Base-by-base conservation (phyloP, 2,329 filamentous ascomycete species). In the Chaetomium sp. region DNA sequence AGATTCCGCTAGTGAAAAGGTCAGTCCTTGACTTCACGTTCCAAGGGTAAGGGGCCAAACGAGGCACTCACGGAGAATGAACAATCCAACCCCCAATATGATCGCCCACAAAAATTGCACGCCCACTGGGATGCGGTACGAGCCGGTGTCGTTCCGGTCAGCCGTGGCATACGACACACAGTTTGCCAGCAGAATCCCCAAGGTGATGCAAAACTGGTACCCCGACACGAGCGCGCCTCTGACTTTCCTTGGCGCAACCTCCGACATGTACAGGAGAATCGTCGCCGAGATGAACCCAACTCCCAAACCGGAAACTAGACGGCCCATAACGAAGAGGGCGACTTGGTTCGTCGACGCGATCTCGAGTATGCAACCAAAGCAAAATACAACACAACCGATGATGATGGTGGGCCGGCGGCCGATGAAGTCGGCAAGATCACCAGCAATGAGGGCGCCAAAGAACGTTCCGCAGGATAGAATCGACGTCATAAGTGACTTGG, bases 191-290 rank as follows among this genome's bases (percentile, higher is more conserved):
- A 89, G 74, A 59, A 90, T 75, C 67, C 87, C 87, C 59, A 89
- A 78, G 49, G 86, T 89, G 70, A 90, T 85, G 69, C 81, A 87
- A 75, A 89, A 89, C 70, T 89, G 86, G 71, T 90, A 90, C 2
- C 84, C 85, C 1, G 85, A 81, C 8, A 91, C 86, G 58, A 89
- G 77, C 53, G 86, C 84, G 65, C 87, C 86, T 66, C 87, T 83
- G 56, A 89, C 80, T 66, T 82, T 84, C 68, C 76, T 77, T 37
- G 82, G 81, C 36, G 74, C 72, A 58, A 74, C 74, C 63, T 76
- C 85, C 46, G 81, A 85, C 84, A 89, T 88, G 76, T 88, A 87
- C 54, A 87, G 72, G 63, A 87, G 84, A 68, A 87, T 82, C 59
- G 85, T 80, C 59, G 84, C 81, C 2, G 82, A 85, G 57, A 85